These are phyloP conservation scores for Pleurotus citrinopileatus DNA, from an alignment of 768 basidiomycete species.

Conservation along the genomic window DNA sequence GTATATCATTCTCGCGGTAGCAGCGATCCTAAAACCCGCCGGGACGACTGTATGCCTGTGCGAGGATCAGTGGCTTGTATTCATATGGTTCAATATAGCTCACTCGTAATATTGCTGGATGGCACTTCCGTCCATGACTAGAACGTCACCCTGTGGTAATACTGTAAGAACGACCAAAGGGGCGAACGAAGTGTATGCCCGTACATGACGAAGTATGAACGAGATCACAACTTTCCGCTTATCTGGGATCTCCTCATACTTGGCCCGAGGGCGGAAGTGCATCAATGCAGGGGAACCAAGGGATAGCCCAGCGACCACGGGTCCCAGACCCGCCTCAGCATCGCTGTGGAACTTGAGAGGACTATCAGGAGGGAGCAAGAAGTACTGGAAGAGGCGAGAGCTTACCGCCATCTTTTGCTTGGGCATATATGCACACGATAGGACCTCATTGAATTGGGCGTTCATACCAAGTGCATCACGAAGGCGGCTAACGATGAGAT, in stretches of 20 bases:
- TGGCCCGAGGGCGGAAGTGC: conserved; percentile 67
- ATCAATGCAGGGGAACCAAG: conserved; percentile 76
- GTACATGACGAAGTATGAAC: conserved; percentile 66
- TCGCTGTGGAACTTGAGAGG: conserved; percentile 74
- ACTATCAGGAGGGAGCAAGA: conserved; percentile 5
- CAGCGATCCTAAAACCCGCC: conserved; percentile 73
- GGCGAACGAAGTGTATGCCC: too few relatives aligned
- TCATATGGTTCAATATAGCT: conserved; percentile 20
- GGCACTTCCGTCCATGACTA: conserved; percentile 72
- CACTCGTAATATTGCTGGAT: conserved; percentile 75
- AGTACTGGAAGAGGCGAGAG: conserved; percentile 8
- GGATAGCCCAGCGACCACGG: conserved; percentile 71
- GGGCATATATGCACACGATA: conserved; percentile 84
- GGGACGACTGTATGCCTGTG: conserved; percentile 73
- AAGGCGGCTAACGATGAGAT: conserved; percentile 57
- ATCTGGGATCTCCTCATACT: conserved; percentile 28
- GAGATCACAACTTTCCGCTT: conserved; percentile 41
- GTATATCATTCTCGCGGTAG: conserved; percentile 69
- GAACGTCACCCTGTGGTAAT: conserved; percentile 59
- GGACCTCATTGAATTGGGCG: conserved; percentile 68
- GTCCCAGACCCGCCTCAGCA: conserved; percentile 69
- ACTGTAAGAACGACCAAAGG: too few relatives aligned
- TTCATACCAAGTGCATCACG: conserved; percentile 36
- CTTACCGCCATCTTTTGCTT: conserved; percentile 80
- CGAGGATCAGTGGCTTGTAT: background rate